Evolutionary conservation across 768 basidiomycete genomes (phyloP), one percentile per base, ranked within the genome.

Genomic region (Suillus clintonianus): DNA sequence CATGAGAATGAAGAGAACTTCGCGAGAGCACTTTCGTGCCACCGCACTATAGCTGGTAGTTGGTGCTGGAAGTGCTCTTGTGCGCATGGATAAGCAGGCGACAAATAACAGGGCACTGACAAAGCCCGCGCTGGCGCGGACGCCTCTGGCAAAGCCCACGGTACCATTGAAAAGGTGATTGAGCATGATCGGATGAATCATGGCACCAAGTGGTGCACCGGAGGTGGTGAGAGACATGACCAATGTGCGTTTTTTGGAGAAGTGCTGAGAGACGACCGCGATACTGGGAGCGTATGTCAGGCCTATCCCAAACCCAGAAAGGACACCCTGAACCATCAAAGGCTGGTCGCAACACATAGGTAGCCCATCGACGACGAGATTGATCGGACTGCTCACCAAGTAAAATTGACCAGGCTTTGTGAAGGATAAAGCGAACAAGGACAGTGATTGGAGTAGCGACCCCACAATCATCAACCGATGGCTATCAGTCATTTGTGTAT

Each of bases 101-200:
- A 82, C 61, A 24, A 79, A 51, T 15, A 84, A 67, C 0, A 81
- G 63, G 2, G 58, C 77, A 1, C 76, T 71, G 56, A 79, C 71
- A 19, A 86, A 69, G n/a, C 71, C 70, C 5, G 79, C 83, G 60
- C 76, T 82, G 15, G 76, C 77, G 5, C 75, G 77, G 0, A 79
- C 78, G 24, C 80, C 78, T 48, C 65, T 74, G 17, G 67, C 72
- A 67, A 86, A 82, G 8, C 89, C 86, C 4, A 82, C 70, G 7
- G 73, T 66, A 2, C 81, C 80, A 59, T 81, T 82, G 57, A 59
- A 64, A 36, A 60, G 64, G 24, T 79, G 73, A 70, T 90, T 90
- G 32, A 91, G 74, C 79, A 89, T 82, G 64, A 89, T 85, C 1
- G 87, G 85, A 61, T 88, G 82, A 19, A 84, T 67, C 22, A 85